Evolutionary conservation across 768 basidiomycete species (phyloP).

Genomic region (Trametes cingulata): DNA sequence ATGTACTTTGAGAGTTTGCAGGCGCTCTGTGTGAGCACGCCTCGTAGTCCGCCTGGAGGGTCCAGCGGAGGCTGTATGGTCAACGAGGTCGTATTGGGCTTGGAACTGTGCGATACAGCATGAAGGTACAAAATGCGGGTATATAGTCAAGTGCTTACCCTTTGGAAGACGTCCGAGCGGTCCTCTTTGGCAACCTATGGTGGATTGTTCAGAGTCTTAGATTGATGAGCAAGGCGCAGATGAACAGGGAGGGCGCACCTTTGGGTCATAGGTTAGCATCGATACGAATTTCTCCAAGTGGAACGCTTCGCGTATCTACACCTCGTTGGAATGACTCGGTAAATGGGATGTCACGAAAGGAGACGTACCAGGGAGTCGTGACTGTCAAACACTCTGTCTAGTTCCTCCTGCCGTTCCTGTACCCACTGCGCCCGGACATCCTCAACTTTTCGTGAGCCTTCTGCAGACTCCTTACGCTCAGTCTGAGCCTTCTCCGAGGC

Average conservation of each 20-base stretch:
- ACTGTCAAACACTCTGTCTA: constrained; percentile 58
- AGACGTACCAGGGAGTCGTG: constrained; percentile 74
- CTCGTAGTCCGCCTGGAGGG: constrained; percentile 59
- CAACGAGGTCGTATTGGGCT: constrained; percentile 59
- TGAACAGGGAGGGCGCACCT: constrained; percentile 42
- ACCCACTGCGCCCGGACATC: constrained; percentile 49
- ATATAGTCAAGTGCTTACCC: constrained; percentile 47
- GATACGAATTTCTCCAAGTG: constrained; percentile 83
- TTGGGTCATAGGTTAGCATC: constrained; percentile 76
- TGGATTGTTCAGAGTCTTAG: constrained; percentile 5
- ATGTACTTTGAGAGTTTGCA: constrained; percentile 43
- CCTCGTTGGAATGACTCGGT: not conserved
- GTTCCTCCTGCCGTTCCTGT: constrained; percentile 55
- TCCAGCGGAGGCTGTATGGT: constrained; percentile 44
- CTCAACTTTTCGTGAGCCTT: constrained; percentile 28
- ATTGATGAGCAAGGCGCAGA: not conserved
- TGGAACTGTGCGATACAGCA: constrained; percentile 49
- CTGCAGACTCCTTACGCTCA: not conserved
- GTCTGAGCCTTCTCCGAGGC: not conserved
- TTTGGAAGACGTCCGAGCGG: constrained; percentile 66
- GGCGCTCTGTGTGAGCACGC: constrained; percentile 55
- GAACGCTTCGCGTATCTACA: constrained; percentile 81
- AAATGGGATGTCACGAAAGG: constrained; percentile 2
- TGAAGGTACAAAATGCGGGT: not conserved
- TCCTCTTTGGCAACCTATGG: constrained; percentile 71